Evolutionary conservation across 345 rosid genomes (phyloP), one percentile per base, ranked within the genome.

Genomic region (Draba incana): DNA sequence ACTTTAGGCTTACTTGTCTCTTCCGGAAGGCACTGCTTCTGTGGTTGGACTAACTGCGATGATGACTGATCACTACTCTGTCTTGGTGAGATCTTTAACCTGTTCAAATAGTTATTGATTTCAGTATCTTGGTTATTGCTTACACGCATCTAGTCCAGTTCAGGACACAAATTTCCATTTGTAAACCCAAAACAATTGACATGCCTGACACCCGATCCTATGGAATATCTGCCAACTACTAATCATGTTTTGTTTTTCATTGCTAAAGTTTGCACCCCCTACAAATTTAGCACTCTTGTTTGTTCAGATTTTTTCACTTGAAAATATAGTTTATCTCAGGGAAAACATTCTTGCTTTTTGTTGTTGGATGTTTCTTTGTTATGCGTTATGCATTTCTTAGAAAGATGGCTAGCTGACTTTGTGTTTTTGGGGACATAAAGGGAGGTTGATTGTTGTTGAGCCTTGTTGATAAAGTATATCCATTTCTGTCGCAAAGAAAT

Each of bases 1-100:
- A n/a, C 75, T 72, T 79, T 84, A 89, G 96, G 96, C 96, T 42
- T 89, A 89, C 79, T 81, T 89, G 79, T 86, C 92, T 80, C 96
- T 89, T 79, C 92, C 92, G 28, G 88, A 84, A 69, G 96, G 96
- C 67, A 85, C 86, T 76, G 90, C 92, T 70, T 89, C 96, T 45
- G 86, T 83, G 65, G 87, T 88, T 77, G 96, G 96, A 64, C 83
- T 89, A 33, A 84, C 71, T 74, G 96, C 96, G 9, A 86, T 89
- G 96, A 89, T 86, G 96, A 89, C 92, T 2, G 96, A 86, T 80
- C 90, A 89, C 77, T 89, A 89, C 71, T 75, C 82, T 71, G 79
- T 81, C 71, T 65, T 85, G 88, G 96, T 89, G 39, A 75, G 70
- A 62, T 24, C 30, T 68, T 9, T 20, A 20, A 61, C 55, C 57